Base-by-base conservation (phyloP, 2,329 filamentous ascomycete species). In the Hypoxylon rubiginosum region DNA sequence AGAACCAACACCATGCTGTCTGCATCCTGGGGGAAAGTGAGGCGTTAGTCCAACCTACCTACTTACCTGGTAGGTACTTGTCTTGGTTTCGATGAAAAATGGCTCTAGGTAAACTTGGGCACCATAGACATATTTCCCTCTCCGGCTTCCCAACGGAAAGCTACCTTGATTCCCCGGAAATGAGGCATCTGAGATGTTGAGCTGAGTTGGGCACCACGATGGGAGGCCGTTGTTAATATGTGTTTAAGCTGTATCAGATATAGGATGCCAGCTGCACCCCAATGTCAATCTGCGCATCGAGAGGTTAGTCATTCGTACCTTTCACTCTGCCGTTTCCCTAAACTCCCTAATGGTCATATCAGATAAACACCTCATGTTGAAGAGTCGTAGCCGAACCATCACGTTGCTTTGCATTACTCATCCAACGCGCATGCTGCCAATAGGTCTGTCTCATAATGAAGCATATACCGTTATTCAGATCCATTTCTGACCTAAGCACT, bases 1-100 rank as follows among this genome's bases (percentile, higher is more conserved):
- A 46, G 26, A 28, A 45, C 46, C 15, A 30, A 52, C 34, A 13
- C 53, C 28, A 53, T 57, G 30, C 50, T n/a, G 36, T 41, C 24
- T 19, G 34, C 17, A 26, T 39, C 24, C 17, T n/a, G 17, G 52
- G 17, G 13, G n/a, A 19, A 24, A 34, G 45, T 46, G 15, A 59
- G 58, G 56, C 43, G 56, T 36, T 56, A 13, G 58, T 32, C 45
- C 26, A 34, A 52, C 32, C 19, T 36, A 39, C 11, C 15, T 36
- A 13, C 34, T 13, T 34, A 17, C 36, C 5, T 41, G 6, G 3
- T 17, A 19, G 39, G 39, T 43, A 43, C 17, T 6, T 43, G 19
- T 19, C 39, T 10, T 19, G 34, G 34, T 36, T 15, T 13, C 2
- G 36, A 26, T 13, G 17, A 19, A 59, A 19, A 43, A 15, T 19